These are phyloP conservation scores for Bidens hawaiensis DNA, from an alignment of 140 eudicot species.

Conservation along the genomic window DNA sequence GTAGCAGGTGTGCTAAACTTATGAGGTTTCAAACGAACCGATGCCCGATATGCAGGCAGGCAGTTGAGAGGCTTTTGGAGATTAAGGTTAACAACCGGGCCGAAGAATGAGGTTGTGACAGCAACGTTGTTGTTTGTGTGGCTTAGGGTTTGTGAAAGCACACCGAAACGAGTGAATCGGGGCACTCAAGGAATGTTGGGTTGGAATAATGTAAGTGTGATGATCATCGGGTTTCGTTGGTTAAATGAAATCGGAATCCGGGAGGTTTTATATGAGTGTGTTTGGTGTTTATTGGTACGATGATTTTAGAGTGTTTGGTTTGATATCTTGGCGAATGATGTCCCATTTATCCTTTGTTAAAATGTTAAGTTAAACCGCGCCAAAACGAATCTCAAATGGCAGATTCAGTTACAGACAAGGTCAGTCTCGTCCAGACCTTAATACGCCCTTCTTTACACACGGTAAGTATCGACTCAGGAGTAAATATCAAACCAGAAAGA, in stretches of 20 bases:
- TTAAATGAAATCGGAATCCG: not conserved
- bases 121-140: conserved; percentile 5
- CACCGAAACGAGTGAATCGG: not conserved
- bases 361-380: not conserved
- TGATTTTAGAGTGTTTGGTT: conserved; percentile 22
- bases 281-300: conserved; percentile 24
- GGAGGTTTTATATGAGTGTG: conserved; percentile 6
- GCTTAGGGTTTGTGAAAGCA: not conserved
- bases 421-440: conserved; percentile 84
- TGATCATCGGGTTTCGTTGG: conserved; percentile 8
- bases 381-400: not conserved
- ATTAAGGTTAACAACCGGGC: conserved; percentile 66
- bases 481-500: conserved; percentile 73
- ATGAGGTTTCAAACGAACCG: conserved; percentile 96
- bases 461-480: conserved; percentile 69
- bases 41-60: conserved; percentile 95
- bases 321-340: conserved; percentile 7
- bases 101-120: conserved; percentile 30
- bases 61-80: conserved; percentile 92
- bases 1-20: conserved; percentile 91
- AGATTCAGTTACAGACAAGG: not conserved
- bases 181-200: conserved; percentile 6
- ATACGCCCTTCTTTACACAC: conserved; percentile 83
- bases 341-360: not conserved
- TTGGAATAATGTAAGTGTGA: conserved; percentile 21